Evolutionary conservation across 495 filamentous ascomycete species (phyloP), one percentile per base, ranked within the genome.

Genomic region (Lineolata rhizophorae): DNA sequence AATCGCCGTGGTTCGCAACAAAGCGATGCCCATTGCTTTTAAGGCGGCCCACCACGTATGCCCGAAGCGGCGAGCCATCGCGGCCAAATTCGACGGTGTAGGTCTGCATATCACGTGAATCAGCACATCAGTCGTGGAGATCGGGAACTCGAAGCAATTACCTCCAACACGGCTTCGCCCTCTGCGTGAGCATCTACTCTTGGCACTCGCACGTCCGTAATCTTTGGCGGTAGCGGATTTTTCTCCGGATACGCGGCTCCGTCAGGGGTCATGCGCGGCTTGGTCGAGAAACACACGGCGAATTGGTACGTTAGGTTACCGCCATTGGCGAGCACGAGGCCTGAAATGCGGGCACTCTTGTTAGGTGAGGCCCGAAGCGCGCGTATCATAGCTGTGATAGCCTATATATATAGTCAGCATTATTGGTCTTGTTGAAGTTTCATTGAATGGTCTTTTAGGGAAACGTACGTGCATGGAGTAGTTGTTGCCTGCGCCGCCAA

Each of bases 401-500:
- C 56, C 61, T 60, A 20, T 27, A 11, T 8, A 8, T 36, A 30
- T 14, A 27, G 14, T 31, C 10, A 16, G 17, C 20, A 34, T 11
- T 13, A 17, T 11, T 18, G 17, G 17, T 26, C 19, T 9, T 27
- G 12, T n/a, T n/a, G n/a, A n/a, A n/a, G n/a, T n/a, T n/a, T n/a
- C n/a, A n/a, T n/a, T n/a, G n/a, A n/a, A n/a, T n/a, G n/a, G n/a
- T n/a, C n/a, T n/a, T n/a, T n/a, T n/a, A n/a, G n/a, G n/a, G 17
- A 11, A 2, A 46, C 41, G 27, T 44, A 62, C 65, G 51, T 70
- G 65, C 58, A 67, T 62, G 3, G 60, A 64, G 37, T 70, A 70
- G 28, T 70, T 70, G 41, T 70, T 70, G 0, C 65, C 65, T 14
- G 65, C 64, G 0, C 65, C 65, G 3, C 65, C 65, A 34, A 70